Evolutionary conservation across 768 basidiomycete species (phyloP), one percentile per base, ranked within the genome.

Genomic region (Suillus ampliporus): DNA sequence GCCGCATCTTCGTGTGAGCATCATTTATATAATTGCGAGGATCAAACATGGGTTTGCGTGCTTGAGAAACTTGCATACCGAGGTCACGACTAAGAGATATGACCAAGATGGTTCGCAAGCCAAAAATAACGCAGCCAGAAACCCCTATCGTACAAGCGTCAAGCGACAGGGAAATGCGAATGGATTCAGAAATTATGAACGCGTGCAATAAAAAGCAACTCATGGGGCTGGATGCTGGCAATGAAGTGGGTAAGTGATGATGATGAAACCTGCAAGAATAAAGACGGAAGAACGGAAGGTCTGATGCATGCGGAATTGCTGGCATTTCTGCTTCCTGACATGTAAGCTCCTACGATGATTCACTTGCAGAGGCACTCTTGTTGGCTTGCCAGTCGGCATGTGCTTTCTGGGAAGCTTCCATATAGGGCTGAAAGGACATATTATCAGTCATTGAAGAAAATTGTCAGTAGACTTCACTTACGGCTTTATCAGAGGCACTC

Each of bases 401-500:
- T 17, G 19, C 63, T 46, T 44, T 50, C 28, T 56, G 50, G 61
- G 31, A 64, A 19, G 63, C 61, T 26, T 62, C 43, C 14, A 64
- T 15, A 34, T 63, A 64, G 7, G 63, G 63, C 63, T 64, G 38
- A 28, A 23, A n/a, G 8, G 31, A 50, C 31, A 21, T 37, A 8
- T 44, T 26, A 35, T 21, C 17, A 44, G 34, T 21, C 23, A 44
- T 26, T 11, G 3, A 21, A 14, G 4, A 31, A 31, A 17, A 28
- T 56, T 34, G 17, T 37, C 23, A 38, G 6, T 19, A 17, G 10
- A 11, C 7, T 48, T 40, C 46, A 62, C 71, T 37, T 41, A 77
- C 78, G 9, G 68, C 66, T 63, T 76, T 78, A 60, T 78, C 76
- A n/a, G 67, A 69, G 2, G 50, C 14, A 8, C 75, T 68, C 74